Evolutionary conservation across 139 green algal species (phyloP), one percentile per base, ranked within the genome.

Genomic region (Tetradesmus lagerheimii): DNA sequence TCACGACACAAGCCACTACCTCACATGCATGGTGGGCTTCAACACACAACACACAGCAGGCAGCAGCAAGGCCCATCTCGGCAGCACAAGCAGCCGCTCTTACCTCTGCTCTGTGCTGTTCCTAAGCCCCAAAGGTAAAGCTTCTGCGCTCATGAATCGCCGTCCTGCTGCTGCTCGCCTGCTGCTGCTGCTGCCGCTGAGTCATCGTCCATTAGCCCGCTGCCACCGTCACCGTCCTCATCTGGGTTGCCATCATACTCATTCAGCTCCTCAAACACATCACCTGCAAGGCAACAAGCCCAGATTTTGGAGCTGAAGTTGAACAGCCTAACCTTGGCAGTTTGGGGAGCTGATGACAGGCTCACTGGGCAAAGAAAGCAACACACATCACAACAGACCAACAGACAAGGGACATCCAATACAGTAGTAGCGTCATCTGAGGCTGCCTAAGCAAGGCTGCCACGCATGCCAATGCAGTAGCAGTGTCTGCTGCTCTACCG

Each of bases 171-270:
- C 76, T 47, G 76, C 35, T 78, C 41, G 35, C 41, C 82, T 62
- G 39, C 37, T 47, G 76, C 76, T 47, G 76, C 76, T 78, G 16
- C 82, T 79, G 39, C 29, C 85, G 66, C 41, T 84, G 29, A 80
- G n/a, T 88, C 78, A 50, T 84, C 78, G 20, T 79, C 82, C 14
- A 41, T 91, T 62, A 91, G 76, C 29, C 29, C 43, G 35, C 43
- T 79, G 41, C n/a, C 88, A 18, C 38, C 66, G 1, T 87, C 76
- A 35, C 89, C 90, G 80, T 90, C 87, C n/a, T 91, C 90, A 5
- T 90, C 90, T 20, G 88, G 86, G 20, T 89, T 83, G 43, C 89
- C 80, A 16, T 89, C 87, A 45, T 93, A 91, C 1, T 92, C 90
- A 57, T 74, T 37, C 47, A 91, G 71, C 43, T 86, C 85, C 41